These are phyloP conservation scores for Candida stauntonica DNA, from an alignment of 805 yeast species.

Conservation along the genomic window DNA sequence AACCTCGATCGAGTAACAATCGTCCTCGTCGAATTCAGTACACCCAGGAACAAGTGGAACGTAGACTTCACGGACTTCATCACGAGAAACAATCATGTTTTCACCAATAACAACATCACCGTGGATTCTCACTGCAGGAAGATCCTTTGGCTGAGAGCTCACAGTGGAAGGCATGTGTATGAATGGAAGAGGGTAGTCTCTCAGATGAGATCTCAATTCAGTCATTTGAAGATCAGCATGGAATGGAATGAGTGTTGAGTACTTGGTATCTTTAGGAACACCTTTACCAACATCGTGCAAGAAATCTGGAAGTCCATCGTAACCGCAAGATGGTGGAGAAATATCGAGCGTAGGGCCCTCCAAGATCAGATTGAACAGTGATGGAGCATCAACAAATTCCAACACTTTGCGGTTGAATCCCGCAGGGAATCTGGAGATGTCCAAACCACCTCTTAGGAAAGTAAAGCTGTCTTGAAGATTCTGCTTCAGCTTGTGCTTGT, in stretches of 20 bases:
- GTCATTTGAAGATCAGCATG: constrained; percentile 49
- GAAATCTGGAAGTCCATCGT: constrained; percentile 53
- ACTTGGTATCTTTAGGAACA: constrained; percentile 65
- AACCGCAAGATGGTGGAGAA: constrained; percentile 47
- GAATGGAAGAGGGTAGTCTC: constrained; percentile 87
- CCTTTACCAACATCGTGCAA: constrained; percentile 76
- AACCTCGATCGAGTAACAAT: constrained; percentile 53
- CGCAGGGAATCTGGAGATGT: constrained; percentile 32
- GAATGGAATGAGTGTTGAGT: constrained; percentile 65
- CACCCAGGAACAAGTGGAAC: constrained; percentile 58
- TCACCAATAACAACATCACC: constrained; percentile 75
- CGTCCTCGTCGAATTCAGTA: constrained; percentile 33
- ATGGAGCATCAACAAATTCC: constrained; percentile 43
- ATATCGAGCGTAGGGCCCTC: constrained; percentile 45
- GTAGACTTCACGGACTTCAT: constrained; percentile 52
- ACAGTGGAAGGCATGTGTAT: constrained; percentile 59
- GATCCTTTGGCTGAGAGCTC: constrained; percentile 22
- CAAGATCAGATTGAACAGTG: constrained; percentile 48
- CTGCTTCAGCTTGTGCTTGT: constrained; percentile 36
- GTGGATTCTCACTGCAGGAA: constrained; percentile 34
- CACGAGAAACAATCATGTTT: constrained; percentile 44
- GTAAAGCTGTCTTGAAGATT: constrained; percentile 36
- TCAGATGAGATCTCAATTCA: constrained; percentile 64
- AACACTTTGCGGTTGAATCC: constrained; percentile 42
- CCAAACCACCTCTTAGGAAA: constrained; percentile 39